phyloP scores from a whole-genome alignment of 441 rosid species.

The Biscutella auriculata region DNA sequence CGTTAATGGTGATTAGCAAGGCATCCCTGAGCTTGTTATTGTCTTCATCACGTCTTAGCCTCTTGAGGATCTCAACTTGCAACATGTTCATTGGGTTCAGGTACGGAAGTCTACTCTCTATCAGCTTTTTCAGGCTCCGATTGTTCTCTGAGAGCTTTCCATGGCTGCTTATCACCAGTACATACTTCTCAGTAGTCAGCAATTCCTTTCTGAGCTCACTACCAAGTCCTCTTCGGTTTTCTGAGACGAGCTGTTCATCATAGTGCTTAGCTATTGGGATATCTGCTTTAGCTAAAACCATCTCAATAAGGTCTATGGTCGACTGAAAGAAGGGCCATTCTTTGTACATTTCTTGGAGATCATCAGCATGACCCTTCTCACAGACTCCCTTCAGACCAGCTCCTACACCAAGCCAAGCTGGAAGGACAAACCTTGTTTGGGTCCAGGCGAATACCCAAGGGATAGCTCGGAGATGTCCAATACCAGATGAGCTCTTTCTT shows the following conservation, averaged over 20 bases:
- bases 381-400: slow-evolving; percentile 77
- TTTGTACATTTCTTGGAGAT: slow-evolving; percentile 68
- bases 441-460: slow-evolving; percentile 98
- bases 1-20: slow-evolving; percentile 77
- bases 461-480: slow-evolving; percentile 87
- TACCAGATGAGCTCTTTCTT: slow-evolving; percentile 71
- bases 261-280: slow-evolving; percentile 83
- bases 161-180: slow-evolving; percentile 66
- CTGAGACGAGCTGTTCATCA: slow-evolving; percentile 71
- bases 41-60: slow-evolving; percentile 67
- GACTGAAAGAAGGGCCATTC: slow-evolving; percentile 97
- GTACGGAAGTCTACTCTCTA: slow-evolving; percentile 81
- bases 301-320: slow-evolving; percentile 84
- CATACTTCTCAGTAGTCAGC: slow-evolving; percentile 52
- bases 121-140: slow-evolving; percentile 66
- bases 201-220: slow-evolving; percentile 59
- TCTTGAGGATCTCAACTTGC: slow-evolving; percentile 79
- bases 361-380: slow-evolving; percentile 66
- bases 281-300: slow-evolving; percentile 87
- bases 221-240: slow-evolving; percentile 58
- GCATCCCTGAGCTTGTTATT: slow-evolving; percentile 80
- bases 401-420: slow-evolving; percentile 97
- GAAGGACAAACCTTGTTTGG: slow-evolving; percentile 88
- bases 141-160: slow-evolving; percentile 68
- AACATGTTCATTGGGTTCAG: slow-evolving; percentile 78